phyloP scores from a whole-genome alignment of 2,329 filamentous ascomycete genomes.

The Scedosporium boydii region DNA sequence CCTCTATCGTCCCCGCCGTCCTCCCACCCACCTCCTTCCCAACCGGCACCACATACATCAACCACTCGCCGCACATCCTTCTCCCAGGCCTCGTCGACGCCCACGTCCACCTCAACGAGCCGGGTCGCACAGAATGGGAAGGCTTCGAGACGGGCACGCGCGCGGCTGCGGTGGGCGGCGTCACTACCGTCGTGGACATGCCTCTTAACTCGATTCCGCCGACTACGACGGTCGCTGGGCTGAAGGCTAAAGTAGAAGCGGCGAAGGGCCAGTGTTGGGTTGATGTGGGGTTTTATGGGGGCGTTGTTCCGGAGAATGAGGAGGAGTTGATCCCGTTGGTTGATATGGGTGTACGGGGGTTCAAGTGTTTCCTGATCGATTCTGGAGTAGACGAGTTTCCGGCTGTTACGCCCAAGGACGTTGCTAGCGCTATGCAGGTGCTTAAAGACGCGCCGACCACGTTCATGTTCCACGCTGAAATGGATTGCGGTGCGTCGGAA shows the following conservation, averaged over 20 bases:
- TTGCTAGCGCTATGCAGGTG: conserved; percentile 68
- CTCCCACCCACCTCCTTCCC: conserved; percentile 72
- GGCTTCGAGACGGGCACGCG: conserved; percentile 92
- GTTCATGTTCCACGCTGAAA: conserved; percentile 98
- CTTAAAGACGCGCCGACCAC: conserved; percentile 77
- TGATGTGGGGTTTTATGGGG: conserved; percentile 97
- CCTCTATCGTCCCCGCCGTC: conserved; percentile 62
- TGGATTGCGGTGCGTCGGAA: conserved; percentile 79
- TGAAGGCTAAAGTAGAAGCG: conserved; percentile 78
- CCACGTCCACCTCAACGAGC: conserved; percentile 96
- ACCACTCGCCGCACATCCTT: conserved; percentile 77
- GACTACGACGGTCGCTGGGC: conserved; percentile 75
- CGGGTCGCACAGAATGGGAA: conserved; percentile 95
- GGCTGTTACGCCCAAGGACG: conserved; percentile 71
- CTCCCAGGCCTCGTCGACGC: conserved; percentile 91
- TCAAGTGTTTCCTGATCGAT: conserved; percentile 97
- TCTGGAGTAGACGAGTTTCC: conserved; percentile 97
- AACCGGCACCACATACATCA: conserved; percentile 59
- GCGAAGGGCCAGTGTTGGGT: conserved; percentile 90
- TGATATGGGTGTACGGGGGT: conserved; percentile 78
- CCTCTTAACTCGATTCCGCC: conserved; percentile 94
- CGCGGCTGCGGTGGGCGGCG: conserved; percentile 88
- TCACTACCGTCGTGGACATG: conserved; percentile 97
- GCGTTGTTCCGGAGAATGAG: conserved; percentile 83
- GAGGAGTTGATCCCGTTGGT: conserved; percentile 71